Conservation (phyloP, 1,284 basidiomycete genomes). For the Moesziomyces sp. region DNA sequence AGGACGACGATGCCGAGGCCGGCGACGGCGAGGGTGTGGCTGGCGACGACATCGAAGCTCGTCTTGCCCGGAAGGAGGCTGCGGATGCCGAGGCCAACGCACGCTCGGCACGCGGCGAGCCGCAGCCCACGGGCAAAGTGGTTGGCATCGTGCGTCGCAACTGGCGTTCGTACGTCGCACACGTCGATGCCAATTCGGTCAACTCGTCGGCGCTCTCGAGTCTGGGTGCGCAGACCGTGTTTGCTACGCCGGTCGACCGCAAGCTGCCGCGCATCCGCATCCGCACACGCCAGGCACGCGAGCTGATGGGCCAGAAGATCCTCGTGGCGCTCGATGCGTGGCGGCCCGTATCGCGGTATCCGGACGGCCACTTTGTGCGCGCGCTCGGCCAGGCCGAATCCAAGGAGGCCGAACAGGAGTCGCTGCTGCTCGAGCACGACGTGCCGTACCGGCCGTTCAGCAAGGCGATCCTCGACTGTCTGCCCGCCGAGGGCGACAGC, state of each 20-base stretch:
- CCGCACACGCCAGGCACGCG: constrained; percentile 90
- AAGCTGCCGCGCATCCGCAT: constrained; percentile 92
- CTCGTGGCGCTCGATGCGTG: constrained; percentile 94
- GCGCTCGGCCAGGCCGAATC: constrained; percentile 89
- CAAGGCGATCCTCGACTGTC: constrained; percentile 88
- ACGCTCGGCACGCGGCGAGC: constrained; percentile 71
- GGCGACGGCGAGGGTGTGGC: constrained; percentile 69
- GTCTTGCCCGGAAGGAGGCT: constrained; percentile 43
- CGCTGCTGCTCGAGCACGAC: constrained; percentile 91
- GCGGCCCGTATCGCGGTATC: constrained; percentile 87
- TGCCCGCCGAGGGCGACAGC: constrained; percentile 86
- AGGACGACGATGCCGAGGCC: constrained; percentile 83
- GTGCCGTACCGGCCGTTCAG: constrained; percentile 97
- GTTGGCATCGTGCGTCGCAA: constrained; percentile 94
- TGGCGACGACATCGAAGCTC: constrained; percentile 68
- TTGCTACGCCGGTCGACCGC: constrained; percentile 92
- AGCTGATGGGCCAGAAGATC: constrained; percentile 91
- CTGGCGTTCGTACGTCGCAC: constrained; percentile 92
- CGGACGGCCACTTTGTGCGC: constrained; percentile 96
- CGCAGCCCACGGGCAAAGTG: constrained; percentile 89
- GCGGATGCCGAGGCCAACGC: constrained; percentile 67
- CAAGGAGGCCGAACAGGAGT: constrained; percentile 96
- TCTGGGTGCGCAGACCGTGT: constrained; percentile 88
- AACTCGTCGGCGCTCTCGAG: constrained; percentile 78
- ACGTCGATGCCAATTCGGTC: constrained; percentile 89